These are phyloP conservation scores for Irpex sp. DNA, from an alignment of 1,284 basidiomycete genomes.

Conservation along the genomic window DNA sequence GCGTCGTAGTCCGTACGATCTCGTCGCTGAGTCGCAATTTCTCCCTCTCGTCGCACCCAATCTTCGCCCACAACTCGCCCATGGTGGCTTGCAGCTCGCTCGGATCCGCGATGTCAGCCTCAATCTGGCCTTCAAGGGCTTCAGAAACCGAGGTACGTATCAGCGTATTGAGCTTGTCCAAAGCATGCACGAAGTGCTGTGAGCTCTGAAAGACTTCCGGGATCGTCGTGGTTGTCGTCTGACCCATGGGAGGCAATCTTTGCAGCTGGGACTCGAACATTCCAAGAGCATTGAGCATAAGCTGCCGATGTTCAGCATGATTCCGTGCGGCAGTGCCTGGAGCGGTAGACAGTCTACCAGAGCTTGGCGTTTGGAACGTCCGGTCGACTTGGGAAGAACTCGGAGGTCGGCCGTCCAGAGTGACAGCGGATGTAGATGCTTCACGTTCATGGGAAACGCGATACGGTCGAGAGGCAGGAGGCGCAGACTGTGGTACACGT, in stretches of 20 bases:
- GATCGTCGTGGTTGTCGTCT: slow-evolving; percentile 36
- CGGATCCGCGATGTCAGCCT: slow-evolving; percentile 58
- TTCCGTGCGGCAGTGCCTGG: slow-evolving; percentile 22
- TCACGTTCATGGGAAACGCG: slow-evolving; percentile 24
- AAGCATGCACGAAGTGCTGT: slow-evolving; percentile 56
- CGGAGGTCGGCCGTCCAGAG: neutral
- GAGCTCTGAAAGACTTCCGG: slow-evolving; percentile 58
- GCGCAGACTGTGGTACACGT: slow-evolving; percentile 31
- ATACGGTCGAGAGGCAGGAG: slow-evolving; percentile 32
- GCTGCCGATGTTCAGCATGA: slow-evolving; percentile 53
- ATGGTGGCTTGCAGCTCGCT: slow-evolving; percentile 33
- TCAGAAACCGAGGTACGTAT: slow-evolving; percentile 50
- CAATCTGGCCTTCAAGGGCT: slow-evolving; percentile 68
- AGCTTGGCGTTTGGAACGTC: neutral
- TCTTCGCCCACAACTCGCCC: slow-evolving; percentile 59
- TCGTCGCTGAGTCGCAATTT: slow-evolving; percentile 70
- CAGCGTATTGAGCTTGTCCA: slow-evolving; percentile 61
- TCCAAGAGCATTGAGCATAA: slow-evolving; percentile 64
- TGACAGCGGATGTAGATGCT: slow-evolving; percentile 3
- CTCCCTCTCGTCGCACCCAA: slow-evolving; percentile 70
- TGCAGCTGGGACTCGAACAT: slow-evolving; percentile 67
- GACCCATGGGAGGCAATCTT: slow-evolving; percentile 44
- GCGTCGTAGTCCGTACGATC: slow-evolving; percentile 68
- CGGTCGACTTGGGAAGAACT: neutral
- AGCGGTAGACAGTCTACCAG: slow-evolving; percentile 10